These are phyloP conservation scores for Acer saccharum DNA, from an alignment of 345 rosid genomes.

Conservation along the genomic window DNA sequence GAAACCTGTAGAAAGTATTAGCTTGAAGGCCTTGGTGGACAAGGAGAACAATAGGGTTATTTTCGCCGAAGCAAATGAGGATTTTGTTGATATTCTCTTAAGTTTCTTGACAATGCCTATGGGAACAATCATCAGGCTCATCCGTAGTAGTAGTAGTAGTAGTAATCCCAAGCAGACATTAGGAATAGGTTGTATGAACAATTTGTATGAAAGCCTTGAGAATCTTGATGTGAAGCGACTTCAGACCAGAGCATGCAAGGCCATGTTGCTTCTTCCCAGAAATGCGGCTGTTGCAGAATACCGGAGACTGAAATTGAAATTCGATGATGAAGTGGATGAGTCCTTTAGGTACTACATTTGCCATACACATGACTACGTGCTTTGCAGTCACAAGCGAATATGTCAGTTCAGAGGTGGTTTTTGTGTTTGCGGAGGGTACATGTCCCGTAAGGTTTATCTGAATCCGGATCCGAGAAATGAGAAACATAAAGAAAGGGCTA, in stretches of 20 bases:
- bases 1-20: not conserved
- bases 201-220: conserved; percentile 29
- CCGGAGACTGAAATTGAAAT: conserved; percentile 20
- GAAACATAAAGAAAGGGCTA: too few relatives aligned
- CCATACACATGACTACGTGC: not conserved
- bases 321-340: not conserved
- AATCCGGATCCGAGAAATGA: not conserved
- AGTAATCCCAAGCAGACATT: too few relatives aligned
- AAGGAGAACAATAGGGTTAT: conserved; percentile 23
- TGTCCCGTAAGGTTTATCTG: not conserved
- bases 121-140: conserved; percentile 23
- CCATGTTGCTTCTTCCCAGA: conserved; percentile 24
- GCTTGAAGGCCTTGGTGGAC: conserved; percentile 30
- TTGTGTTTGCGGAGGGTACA: conserved; percentile 13
- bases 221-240: conserved; percentile 16
- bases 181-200: conserved; percentile 24
- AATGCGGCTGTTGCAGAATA: conserved; percentile 13
- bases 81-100: conserved; percentile 31
- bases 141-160: not conserved
- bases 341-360: not conserved
- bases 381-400: not conserved
- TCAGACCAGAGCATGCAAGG: conserved; percentile 14
- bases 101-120: conserved; percentile 33
- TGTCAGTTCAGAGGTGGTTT: not conserved
- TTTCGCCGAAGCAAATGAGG: conserved; percentile 20